Base-by-base conservation (phyloP, 768 basidiomycete genomes). In the Gymnopilus dilepis region DNA sequence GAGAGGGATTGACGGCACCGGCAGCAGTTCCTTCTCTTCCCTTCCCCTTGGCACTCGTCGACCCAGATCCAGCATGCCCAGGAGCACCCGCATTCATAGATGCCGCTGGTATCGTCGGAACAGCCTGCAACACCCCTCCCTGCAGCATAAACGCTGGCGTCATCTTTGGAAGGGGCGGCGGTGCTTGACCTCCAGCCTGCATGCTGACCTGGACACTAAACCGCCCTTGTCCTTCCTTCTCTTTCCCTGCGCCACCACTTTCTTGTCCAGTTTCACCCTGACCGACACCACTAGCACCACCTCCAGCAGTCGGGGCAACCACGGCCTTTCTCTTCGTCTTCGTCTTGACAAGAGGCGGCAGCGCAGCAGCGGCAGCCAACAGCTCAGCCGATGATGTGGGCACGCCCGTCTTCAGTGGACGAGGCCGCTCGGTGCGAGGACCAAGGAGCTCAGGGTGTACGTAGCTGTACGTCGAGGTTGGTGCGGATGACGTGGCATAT, bases 341-440 rank as follows among this genome's bases (percentile, higher is more conserved):
- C 47, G 2, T 17, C 26, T 24, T 5, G 13, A 9, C 12, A 2
- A 24, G 43, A 1, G 43, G 21, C 9, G 43, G 24, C 5, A 47
- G 8, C 43, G 22, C 33, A 34, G 6, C 30, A 11, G 26, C 47
- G 2, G 13, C 26, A 1, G 47, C 47, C 28, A 48, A 48, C 17
- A 48, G 26, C 28, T 15, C 13, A 24, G 28, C 47, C 9, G 67
- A 54, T 43, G 57, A 48, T 24, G 40, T 58, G 3, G 48, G 55
- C 17, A 26, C 38, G 63, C 59, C n/a, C n/a, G n/a, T n/a, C 52
- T 62, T 61, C 26, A 65, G 66, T 4, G 63, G 55, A 28, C 58
- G 60, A 3, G 58, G 60, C 19, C 64, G 52, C 51, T 66, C 60
- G 2, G 68, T 69, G 54, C 68, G 65, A 3, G 69, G 72, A 48